phyloP scores from a whole-genome alignment of 139 green algal species.

The Ettlia oleoabundans region DNA sequence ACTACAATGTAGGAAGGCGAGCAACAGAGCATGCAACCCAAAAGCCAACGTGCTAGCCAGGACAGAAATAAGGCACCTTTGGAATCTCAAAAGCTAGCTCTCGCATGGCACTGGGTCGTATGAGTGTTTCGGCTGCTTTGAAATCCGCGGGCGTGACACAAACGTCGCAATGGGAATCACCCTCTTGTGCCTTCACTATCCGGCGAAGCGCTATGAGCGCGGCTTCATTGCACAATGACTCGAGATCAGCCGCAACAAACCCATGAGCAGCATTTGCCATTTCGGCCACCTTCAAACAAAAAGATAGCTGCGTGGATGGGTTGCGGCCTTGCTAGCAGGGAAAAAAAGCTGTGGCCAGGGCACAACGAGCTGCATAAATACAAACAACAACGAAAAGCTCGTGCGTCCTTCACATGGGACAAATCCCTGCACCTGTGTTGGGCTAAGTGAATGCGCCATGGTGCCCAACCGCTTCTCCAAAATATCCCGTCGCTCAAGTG shows the following conservation, averaged over 20 bases:
- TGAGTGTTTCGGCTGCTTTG: conserved; percentile 22
- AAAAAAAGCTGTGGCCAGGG: no score
- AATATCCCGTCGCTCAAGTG: conserved; percentile 72
- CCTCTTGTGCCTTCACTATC: background rate
- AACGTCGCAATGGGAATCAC: background rate
- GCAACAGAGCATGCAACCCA: no score
- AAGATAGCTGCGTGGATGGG: background rate
- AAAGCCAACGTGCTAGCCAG: background rate
- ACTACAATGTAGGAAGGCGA: no score
- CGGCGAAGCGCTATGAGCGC: conserved; percentile 68
- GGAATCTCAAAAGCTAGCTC: conserved; percentile 57
- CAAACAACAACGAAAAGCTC: no score
- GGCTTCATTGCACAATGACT: conserved; percentile 66
- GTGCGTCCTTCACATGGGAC: no score
- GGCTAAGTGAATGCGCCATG: conserved; percentile 56
- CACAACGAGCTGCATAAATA: no score
- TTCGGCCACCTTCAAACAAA: conserved; percentile 22
- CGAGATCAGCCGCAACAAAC: conserved; percentile 81
- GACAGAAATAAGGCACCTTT: conserved; percentile 36
- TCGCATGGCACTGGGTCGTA: conserved; percentile 58
- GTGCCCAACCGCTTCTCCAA: conserved; percentile 54
- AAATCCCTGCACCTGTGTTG: conserved; percentile 45
- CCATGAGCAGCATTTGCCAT: conserved; percentile 64
- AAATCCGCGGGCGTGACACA: conserved; percentile 66
- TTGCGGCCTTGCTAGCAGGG: no score